Conservation (phyloP, 805 yeast species). For the Ogataea nakhonphanomensis region DNA sequence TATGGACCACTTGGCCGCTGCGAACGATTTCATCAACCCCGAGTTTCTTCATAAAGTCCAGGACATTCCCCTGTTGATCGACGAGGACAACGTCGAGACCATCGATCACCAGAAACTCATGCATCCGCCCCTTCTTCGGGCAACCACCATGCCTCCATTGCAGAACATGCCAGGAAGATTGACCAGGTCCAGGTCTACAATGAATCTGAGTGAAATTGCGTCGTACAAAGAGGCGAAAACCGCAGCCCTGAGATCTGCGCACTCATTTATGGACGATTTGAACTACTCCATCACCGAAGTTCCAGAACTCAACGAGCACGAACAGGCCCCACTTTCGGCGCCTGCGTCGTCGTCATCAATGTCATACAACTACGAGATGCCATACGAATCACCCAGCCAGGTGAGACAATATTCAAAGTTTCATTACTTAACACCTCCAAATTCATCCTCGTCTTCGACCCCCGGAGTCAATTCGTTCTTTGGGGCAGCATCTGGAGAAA, state of each 20-base stretch:
- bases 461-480: slow-evolving; percentile 9
- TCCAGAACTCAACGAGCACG: slow-evolving; percentile 6
- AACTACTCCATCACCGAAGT: slow-evolving; percentile 17
- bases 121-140: slow-evolving; percentile 11
- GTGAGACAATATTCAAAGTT: slow-evolving; percentile 12
- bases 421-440: slow-evolving; percentile 23
- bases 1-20: slow-evolving; percentile 2
- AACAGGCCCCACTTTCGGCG: slow-evolving; percentile 1
- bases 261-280: slow-evolving; percentile 12
- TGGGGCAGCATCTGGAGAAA: neutral
- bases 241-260: slow-evolving; percentile 24
- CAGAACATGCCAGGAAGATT: slow-evolving; percentile 15
- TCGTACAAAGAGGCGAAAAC: slow-evolving; percentile 31
- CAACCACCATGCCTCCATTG: slow-evolving; percentile 18
- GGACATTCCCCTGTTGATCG: slow-evolving; percentile 22
- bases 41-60: slow-evolving; percentile 19
- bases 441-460: slow-evolving; percentile 21
- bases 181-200: slow-evolving; percentile 47
- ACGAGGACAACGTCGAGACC: slow-evolving; percentile 23
- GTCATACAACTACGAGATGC: slow-evolving; percentile 4
- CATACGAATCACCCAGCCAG: slow-evolving; percentile 4
- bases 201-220: slow-evolving; percentile 56
- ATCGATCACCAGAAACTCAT: slow-evolving; percentile 25
- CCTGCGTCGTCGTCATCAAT: slow-evolving; percentile 11
- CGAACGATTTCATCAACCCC: slow-evolving; percentile 19